Percentiles rank a stretch among this genome's conserved stretches.
These are phyloP conservation scores for Lactarius deliciosus DNA, from an alignment of 768 basidiomycete genomes.

Conservation along the genomic window DNA sequence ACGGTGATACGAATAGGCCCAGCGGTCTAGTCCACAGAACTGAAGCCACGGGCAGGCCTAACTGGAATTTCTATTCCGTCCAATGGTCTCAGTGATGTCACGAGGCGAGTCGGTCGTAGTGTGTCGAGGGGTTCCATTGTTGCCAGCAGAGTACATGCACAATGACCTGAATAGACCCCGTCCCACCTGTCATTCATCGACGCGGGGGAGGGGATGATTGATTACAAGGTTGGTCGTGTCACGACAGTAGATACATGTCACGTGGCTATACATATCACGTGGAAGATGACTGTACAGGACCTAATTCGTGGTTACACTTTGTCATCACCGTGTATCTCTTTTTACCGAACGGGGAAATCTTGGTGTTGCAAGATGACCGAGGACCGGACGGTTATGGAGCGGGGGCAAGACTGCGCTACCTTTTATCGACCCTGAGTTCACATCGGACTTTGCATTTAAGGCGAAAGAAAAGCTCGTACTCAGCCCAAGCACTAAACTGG, in stretches of 20 bases:
- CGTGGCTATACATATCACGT: too few species aligned
- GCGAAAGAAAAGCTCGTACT: neutral
- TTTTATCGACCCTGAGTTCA: neutral
- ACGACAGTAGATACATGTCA: too few species aligned
- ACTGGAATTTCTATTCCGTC: neutral
- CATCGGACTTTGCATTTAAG: constrained; percentile 6
- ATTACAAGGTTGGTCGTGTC: neutral
- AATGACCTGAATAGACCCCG: neutral
- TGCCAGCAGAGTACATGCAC: neutral
- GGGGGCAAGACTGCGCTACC: neutral
- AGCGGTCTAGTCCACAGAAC: neutral
- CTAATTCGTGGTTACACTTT: neutral
- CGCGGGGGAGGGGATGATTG: neutral
- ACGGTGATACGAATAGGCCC: neutral
- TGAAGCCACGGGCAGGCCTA: neutral
- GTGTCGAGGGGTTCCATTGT: neutral
- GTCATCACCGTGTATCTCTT: neutral
- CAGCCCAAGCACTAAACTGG: neutral
- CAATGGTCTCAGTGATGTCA: neutral
- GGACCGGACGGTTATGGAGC: neutral
- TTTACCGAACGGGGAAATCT: neutral
- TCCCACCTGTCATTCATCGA: neutral
- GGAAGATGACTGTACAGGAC: too few species aligned
- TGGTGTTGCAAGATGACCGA: neutral
- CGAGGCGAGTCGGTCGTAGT: neutral